Evolutionary conservation across 2,329 filamentous ascomycete genomes (phyloP).

Genomic region (Coniella lustricola): DNA sequence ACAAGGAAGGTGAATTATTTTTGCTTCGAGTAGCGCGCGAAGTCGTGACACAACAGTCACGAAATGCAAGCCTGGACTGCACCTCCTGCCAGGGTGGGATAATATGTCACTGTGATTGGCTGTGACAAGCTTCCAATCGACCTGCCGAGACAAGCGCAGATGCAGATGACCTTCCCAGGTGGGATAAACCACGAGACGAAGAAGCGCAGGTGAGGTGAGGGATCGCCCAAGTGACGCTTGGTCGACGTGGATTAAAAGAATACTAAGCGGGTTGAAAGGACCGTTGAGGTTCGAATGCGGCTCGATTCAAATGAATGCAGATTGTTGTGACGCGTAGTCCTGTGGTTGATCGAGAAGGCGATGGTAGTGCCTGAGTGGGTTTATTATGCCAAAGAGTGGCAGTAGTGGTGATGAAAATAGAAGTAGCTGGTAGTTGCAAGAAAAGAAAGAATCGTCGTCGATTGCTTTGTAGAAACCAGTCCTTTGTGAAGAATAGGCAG

Average conservation of each 20-base stretch:
- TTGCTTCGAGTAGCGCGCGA: constrained; percentile 5
- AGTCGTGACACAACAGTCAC: constrained; percentile 8
- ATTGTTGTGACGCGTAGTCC: too few relatives aligned
- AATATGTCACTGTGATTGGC: constrained; percentile 8
- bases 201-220: neutral
- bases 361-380: too few relatives aligned
- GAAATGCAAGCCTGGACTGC: constrained; percentile 5
- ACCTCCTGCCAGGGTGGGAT: constrained; percentile 10
- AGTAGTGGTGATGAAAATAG: too few relatives aligned
- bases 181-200: constrained; percentile 2
- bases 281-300: too few relatives aligned
- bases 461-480: constrained; percentile 9
- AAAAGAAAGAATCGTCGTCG: neutral
- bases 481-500: neutral
- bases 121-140: constrained; percentile 3
- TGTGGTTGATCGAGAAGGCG: too few relatives aligned
- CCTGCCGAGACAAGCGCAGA: constrained; percentile 7
- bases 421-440: neutral
- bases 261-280: too few relatives aligned
- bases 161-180: constrained; percentile 14
- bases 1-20: neutral
- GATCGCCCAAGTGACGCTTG: neutral
- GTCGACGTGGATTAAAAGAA: too few relatives aligned
- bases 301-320: too few relatives aligned
- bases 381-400: neutral